A percentile compares a stretch with the other conserved stretches of the same genome.
Conservation (phyloP, 257 asterid species). For the Cordia subcordata region DNA sequence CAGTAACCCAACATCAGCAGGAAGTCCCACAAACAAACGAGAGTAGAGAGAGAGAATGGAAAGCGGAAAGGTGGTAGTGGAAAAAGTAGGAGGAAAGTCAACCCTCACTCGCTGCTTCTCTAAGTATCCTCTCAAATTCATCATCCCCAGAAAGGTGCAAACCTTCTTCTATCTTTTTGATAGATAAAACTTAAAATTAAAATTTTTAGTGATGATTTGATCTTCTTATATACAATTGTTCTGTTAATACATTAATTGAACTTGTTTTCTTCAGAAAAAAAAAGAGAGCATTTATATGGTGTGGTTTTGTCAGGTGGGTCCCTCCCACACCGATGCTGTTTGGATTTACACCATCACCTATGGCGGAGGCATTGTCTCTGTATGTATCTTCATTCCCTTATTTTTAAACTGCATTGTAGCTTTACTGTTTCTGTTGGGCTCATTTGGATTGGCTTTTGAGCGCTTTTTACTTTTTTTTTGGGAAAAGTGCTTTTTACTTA, state of each 20-base stretch:
- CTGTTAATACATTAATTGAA: background rate
- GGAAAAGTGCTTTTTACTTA: too few relatives aligned
- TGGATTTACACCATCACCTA: constrained; percentile 90
- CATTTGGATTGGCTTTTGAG: too few relatives aligned
- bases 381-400: constrained; percentile 14
- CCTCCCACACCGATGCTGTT: constrained; percentile 71
- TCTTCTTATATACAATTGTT: background rate
- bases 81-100: constrained; percentile 66
- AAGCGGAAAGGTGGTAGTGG: constrained; percentile 70
- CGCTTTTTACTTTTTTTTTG: too few relatives aligned
- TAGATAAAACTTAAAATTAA: background rate
- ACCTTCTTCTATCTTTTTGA: too few relatives aligned
- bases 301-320: constrained; percentile 49
- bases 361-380: constrained; percentile 98
- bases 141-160: constrained; percentile 73
- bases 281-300: too few relatives aligned
- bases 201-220: background rate
- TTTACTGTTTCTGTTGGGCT: too few relatives aligned
- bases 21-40: too few relatives aligned
- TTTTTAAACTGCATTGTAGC: background rate
- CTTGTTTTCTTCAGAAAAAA: too few relatives aligned
- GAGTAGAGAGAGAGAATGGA: constrained; percentile 34
- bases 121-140: constrained; percentile 87
- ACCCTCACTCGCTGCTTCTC: constrained; percentile 60
- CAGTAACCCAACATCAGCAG: too few relatives aligned